Conservation (phyloP, 345 rosid genomes). For the Ricinus communis region DNA sequence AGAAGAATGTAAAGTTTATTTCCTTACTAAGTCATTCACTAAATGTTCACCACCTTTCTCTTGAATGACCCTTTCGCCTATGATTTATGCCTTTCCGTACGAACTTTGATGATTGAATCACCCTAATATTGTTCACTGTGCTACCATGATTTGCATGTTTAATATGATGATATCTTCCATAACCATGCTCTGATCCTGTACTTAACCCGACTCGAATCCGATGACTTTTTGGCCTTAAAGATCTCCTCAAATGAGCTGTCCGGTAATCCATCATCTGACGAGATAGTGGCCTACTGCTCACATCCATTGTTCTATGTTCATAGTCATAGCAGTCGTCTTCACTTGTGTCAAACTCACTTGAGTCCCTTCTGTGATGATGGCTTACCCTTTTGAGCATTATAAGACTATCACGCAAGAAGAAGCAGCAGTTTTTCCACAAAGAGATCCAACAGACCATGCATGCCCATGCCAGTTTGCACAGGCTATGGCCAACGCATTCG, state of each 20-base stretch:
- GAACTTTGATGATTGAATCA: slow-evolving; percentile 43
- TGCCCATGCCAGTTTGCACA: slow-evolving; percentile 41
- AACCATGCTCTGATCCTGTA: slow-evolving; percentile 27
- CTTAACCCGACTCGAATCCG: slow-evolving; percentile 36
- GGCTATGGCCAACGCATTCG: slow-evolving; percentile 44
- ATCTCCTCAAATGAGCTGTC: slow-evolving; percentile 40
- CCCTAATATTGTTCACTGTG: slow-evolving; percentile 34
- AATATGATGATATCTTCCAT: slow-evolving; percentile 4
- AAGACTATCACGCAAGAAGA: slow-evolving; percentile 36
- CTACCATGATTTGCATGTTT: slow-evolving; percentile 23
- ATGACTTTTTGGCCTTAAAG: slow-evolving; percentile 46
- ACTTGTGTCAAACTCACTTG: slow-evolving; percentile 10
- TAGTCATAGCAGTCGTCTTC: slow-evolving; percentile 16
- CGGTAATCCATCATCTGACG: slow-evolving; percentile 18
- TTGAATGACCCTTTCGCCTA: slow-evolving; percentile 11
- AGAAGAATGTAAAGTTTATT: too few relatives aligned
- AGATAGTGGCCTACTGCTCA: slow-evolving; percentile 3
- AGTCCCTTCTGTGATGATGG: slow-evolving; percentile 18
- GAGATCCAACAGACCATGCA: slow-evolving; percentile 46
- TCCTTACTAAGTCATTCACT: too few relatives aligned
- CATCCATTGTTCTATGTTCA: slow-evolving; percentile 2
- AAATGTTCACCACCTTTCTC: slow-evolving; percentile 9
- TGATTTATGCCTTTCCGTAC: slow-evolving; percentile 33
- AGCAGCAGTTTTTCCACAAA: slow-evolving; percentile 32
- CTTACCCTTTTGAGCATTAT: slow-evolving; percentile 27